phyloP scores from a whole-genome alignment of 129 eudicot genomes.

The Saussurea involucrata region DNA sequence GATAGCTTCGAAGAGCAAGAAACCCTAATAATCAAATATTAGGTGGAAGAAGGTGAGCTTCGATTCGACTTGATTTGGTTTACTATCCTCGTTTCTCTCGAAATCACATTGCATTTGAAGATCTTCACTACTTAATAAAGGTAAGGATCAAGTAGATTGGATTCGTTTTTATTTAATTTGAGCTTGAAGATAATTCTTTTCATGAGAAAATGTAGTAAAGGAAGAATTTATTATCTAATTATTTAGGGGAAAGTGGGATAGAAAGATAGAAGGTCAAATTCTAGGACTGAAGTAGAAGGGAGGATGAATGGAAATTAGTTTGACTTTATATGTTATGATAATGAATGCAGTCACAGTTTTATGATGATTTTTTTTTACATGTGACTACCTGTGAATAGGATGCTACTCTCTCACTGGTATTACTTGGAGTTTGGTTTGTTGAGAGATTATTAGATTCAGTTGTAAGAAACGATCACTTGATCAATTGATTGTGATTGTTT shows the following conservation, averaged over 20 bases:
- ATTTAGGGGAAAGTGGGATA: not conserved
- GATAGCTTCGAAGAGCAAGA: slow-evolving; percentile 5
- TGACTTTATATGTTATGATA: not conserved
- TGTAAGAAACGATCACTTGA: slow-evolving; percentile 1
- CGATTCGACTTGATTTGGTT: not conserved
- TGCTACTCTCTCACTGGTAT: not conserved
- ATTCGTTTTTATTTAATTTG: not conserved
- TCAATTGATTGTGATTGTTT: not conserved
- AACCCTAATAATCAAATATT: not conserved
- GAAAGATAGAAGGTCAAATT: not conserved
- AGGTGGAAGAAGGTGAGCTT: slow-evolving; percentile 8
- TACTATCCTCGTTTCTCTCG: not conserved
- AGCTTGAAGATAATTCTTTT: not conserved
- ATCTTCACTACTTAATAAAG: slow-evolving; percentile 12
- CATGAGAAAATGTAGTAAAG: slow-evolving; percentile 12
- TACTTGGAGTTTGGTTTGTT: not conserved
- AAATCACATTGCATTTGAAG: slow-evolving; percentile 30
- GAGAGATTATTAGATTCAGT: not conserved
- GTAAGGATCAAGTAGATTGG: slow-evolving; percentile 1
- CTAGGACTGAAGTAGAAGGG: not conserved
- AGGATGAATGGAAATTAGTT: not conserved
- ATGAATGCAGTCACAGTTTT: not conserved
- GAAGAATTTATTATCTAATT: not conserved
- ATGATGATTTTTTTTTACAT: not conserved
- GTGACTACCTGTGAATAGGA: not conserved